Conservation (phyloP, 495 filamentous ascomycete species). For the Terfezia boudieri region DNA sequence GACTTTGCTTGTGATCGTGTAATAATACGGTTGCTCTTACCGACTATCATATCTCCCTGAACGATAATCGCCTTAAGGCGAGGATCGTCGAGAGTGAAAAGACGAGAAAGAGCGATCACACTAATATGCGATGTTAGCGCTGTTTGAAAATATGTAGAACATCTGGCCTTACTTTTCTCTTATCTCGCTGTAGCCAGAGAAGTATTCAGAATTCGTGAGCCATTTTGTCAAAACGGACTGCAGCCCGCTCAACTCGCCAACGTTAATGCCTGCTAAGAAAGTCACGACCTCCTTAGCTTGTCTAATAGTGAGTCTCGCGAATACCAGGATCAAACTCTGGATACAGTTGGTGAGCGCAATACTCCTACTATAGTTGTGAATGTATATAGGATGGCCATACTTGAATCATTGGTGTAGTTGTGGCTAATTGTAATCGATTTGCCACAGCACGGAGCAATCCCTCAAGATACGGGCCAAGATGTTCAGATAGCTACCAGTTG, state of each 20-base stretch:
- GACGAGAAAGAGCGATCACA: slow-evolving; percentile 71
- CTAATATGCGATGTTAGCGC: slow-evolving; percentile 21
- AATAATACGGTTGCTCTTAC: slow-evolving; percentile 63
- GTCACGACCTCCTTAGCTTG: slow-evolving; percentile 76
- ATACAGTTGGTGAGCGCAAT: not conserved
- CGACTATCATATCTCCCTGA: slow-evolving; percentile 75
- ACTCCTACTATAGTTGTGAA: not conserved
- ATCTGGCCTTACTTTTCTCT: slow-evolving; percentile 48
- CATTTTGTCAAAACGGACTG: slow-evolving; percentile 80
- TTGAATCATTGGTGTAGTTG: slow-evolving; percentile 67
- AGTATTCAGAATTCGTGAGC: slow-evolving; percentile 89
- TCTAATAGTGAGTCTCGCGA: slow-evolving; percentile 66
- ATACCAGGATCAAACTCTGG: slow-evolving; percentile 74
- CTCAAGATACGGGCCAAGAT: slow-evolving; percentile 68
- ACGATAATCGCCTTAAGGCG: slow-evolving; percentile 59
- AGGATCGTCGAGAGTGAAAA: slow-evolving; percentile 70
- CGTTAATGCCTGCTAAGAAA: slow-evolving; percentile 64
- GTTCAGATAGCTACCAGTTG: slow-evolving; percentile 28
- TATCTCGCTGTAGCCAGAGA: slow-evolving; percentile 92
- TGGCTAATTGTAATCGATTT: slow-evolving; percentile 55
- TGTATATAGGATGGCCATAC: not conserved
- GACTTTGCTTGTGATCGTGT: slow-evolving; percentile 69
- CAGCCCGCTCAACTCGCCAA: slow-evolving; percentile 53
- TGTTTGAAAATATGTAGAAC: slow-evolving; percentile 1
- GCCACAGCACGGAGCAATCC: slow-evolving; percentile 85